phyloP scores from a whole-genome alignment of 345 rosid genomes.

The Hibiscus trionum region DNA sequence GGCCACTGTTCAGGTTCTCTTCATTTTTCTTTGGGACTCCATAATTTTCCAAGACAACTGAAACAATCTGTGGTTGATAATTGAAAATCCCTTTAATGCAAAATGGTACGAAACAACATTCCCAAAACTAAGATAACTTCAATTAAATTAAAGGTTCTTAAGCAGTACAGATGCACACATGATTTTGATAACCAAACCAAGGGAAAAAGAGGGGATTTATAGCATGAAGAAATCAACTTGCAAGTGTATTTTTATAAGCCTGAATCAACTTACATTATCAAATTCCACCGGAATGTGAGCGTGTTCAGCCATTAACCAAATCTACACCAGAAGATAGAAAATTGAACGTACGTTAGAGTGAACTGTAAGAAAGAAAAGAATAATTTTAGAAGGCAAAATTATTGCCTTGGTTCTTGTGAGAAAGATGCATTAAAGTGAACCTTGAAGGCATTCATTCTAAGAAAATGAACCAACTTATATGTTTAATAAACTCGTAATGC shows the following conservation, averaged over 20 bases:
- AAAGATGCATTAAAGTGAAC: background rate
- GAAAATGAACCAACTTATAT: background rate
- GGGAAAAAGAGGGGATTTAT: background rate
- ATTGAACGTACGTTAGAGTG: conserved; percentile 23
- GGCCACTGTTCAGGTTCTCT: conserved; percentile 35
- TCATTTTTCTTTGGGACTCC: conserved; percentile 27
- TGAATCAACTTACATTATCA: conserved; percentile 48
- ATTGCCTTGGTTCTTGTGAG: background rate
- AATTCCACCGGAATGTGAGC: conserved; percentile 62
- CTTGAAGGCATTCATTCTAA: background rate
- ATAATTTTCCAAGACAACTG: conserved; percentile 84
- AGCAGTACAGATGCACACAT: background rate
- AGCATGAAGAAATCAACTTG: background rate
- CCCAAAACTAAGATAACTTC: background rate
- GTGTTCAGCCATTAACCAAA: conserved; percentile 64
- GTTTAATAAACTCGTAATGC: background rate
- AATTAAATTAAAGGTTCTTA: background rate
- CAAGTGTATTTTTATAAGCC: background rate
- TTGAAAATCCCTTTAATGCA: background rate
- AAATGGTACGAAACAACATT: background rate
- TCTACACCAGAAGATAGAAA: conserved; percentile 36
- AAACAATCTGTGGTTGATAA: conserved; percentile 53
- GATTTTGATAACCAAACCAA: background rate
- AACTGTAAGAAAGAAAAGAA: background rate
- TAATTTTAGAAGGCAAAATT: background rate